A percentile compares a stretch with the other conserved stretches of the same genome.
Conservation (phyloP, 129 eudicot genomes). For the Tanacetum coccineum region DNA sequence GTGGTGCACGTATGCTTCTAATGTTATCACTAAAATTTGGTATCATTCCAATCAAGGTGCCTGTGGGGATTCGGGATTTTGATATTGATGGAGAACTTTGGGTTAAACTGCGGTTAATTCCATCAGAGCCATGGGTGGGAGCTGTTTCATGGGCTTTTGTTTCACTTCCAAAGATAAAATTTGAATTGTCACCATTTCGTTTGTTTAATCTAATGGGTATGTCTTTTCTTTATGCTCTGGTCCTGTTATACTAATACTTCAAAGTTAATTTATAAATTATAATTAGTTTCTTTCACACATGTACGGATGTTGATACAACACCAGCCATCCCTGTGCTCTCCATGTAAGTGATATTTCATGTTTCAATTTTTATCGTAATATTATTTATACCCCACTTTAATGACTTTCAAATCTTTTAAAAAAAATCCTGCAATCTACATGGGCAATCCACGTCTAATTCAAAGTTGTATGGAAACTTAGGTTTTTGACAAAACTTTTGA, state of each 20-base stretch:
- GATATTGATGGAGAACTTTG: conserved; percentile 99
- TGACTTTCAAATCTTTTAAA: too few relatives aligned
- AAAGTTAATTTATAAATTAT: neutral
- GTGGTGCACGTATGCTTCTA: too few relatives aligned
- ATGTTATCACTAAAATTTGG: too few relatives aligned
- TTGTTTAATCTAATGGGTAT: conserved; percentile 93
- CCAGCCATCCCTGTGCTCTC: conserved; percentile 96
- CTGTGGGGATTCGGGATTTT: conserved; percentile 83
- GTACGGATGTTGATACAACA: conserved; percentile 27
- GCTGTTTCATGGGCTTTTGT: conserved; percentile 97
- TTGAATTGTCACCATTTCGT: conserved; percentile 89
- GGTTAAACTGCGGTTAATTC: conserved; percentile 87
- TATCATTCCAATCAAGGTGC: too few relatives aligned
- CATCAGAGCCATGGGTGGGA: conserved; percentile 94
- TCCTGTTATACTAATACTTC: conserved; percentile 3
- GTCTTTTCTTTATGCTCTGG: conserved; percentile 18
- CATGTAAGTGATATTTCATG: conserved; percentile 54
- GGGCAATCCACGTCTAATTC: too few relatives aligned
- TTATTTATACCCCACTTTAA: neutral
- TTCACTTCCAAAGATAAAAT: conserved; percentile 90
- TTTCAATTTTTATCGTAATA: neutral
- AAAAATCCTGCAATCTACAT: too few relatives aligned
- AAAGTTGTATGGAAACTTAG: too few relatives aligned
- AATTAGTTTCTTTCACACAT: conserved; percentile 33
- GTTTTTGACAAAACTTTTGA: too few relatives aligned